Evolutionary conservation across 352 stramenopile species (phyloP), one percentile per base, ranked within the genome.

Genomic region (Phytophthora constricta): DNA sequence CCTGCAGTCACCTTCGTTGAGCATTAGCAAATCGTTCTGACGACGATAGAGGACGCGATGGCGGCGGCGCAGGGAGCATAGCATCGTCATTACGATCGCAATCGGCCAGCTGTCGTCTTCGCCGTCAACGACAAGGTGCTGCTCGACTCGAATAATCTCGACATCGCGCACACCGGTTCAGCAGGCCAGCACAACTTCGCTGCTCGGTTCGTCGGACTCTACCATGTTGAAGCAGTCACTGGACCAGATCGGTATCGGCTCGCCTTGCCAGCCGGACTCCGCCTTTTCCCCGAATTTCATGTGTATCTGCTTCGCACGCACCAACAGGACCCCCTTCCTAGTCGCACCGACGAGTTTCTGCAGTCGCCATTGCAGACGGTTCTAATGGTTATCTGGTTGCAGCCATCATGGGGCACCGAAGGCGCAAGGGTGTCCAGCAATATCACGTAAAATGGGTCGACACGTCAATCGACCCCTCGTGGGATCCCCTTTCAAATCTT

Each of bases 111-210:
- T 13, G 19, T 26, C 20, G 3, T 7, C 62, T 37, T 68, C 16
- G 43, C 20, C 27, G 31, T 63, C 5, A 19, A 19, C 4, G 52
- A 55, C 5, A 39, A 54, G 5, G 52, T 69, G n/a, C 45, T 68
- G 0, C 45, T 68, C 8, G 25, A 68, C 31, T 41, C 53, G 0
- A 51, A 53, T 17, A 58, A 52, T 25, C 51, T 68, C 39, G 45
- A 69, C 26, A 1, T 69, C 1, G 31, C 39, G 13, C 61, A 63
- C 39, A 56, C 31, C 4, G 46, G 42, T 27, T 37, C 50, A 14
- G 46, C 20, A 4, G 33, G 51, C 27, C 50, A 62, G 10, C 46
- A 34, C 0, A 69, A 69, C 45, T 53, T 63, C 31, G 46, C 61
- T 5, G 1, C 61, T 0, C 42, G 52, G 8, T 62, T 63, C 14